These are phyloP conservation scores for bread wheat (Triticum aestivum) DNA, from an alignment of 176 grass and related monocot species.

Conservation along the genomic window IWGSC_CS_RefSeq_v2.1 NC_057814.1:19326853-19327352, in stretches of 20 bases:
- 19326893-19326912: neutral
- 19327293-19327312: neutral
- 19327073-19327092: neutral
- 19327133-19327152: neutral
- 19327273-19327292: neutral
- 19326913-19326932: slow-evolving; percentile 2
- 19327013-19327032: neutral
- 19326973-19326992: neutral
- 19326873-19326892: neutral
- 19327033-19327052: neutral
- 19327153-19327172: neutral
- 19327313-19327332: neutral
- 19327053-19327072: neutral
- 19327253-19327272: slow-evolving; percentile 15
- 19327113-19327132: neutral
- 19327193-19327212: neutral
- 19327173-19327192: neutral
- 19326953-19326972: neutral
- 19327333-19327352: neutral
- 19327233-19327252: neutral
- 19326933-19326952: neutral
- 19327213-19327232: neutral
- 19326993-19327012: neutral
- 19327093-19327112: neutral
- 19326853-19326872: neutral